phyloP scores from a whole-genome alignment of 192 early-diverging fungal species.

The Radiomyces spectabilis region DNA sequence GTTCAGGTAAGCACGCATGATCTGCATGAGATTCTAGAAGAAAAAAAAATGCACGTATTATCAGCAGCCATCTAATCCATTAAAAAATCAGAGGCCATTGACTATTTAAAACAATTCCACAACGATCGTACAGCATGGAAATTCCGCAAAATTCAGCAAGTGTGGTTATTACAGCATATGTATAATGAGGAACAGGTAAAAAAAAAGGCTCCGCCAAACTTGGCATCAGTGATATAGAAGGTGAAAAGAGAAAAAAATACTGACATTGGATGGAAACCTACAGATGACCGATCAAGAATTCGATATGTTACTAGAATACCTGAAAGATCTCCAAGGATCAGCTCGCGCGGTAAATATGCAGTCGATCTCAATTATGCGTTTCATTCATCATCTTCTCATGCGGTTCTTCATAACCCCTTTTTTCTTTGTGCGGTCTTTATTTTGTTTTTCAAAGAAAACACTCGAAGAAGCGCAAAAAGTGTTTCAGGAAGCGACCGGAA shows the following conservation, averaged over 20 bases:
- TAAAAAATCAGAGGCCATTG: constrained; percentile 8
- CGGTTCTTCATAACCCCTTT: neutral
- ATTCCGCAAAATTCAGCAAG: constrained; percentile 27
- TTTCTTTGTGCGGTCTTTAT: neutral
- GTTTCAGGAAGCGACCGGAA: constrained; percentile 8
- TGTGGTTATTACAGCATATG: constrained; percentile 20
- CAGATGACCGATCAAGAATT: constrained; percentile 24
- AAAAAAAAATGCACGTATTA: neutral
- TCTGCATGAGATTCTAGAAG: neutral
- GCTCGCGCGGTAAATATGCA: constrained; percentile 18
- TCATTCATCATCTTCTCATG: neutral
- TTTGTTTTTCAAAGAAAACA: constrained; percentile 10
- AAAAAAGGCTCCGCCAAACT: neutral
- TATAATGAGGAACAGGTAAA: constrained; percentile 5
- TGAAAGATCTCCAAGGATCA: constrained; percentile 26
- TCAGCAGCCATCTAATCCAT: neutral
- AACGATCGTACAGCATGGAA: constrained; percentile 22
- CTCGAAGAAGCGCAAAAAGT: constrained; percentile 26
- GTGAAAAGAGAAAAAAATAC: no score
- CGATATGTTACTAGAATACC: constrained; percentile 16
- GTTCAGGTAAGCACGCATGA: neutral
- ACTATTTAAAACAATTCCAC: constrained; percentile 16
- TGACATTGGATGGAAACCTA: no score
- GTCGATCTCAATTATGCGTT: neutral
- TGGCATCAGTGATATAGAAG: neutral